Evolutionary conservation across 2,329 filamentous ascomycete genomes (phyloP), one percentile per base, ranked within the genome.

Genomic region (Ramularia endophylla): DNA sequence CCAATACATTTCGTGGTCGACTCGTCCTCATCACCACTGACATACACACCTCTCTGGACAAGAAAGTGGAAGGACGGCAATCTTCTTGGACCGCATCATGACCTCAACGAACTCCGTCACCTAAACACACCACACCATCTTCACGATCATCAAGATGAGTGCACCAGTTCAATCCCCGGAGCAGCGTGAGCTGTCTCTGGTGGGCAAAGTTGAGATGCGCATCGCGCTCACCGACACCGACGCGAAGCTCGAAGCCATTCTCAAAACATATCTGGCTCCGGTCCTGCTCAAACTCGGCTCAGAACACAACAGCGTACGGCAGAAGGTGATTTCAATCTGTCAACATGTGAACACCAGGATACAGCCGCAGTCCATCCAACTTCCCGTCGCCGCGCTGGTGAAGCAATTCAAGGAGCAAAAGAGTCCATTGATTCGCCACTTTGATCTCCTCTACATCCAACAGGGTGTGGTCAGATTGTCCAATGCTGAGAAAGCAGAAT

Each of bases 371-470:
- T 71, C 73, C 7, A 80, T 95, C 50, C 74, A 89, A 40, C 71
- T 98, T 5, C 92, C 92, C 0, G 88, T 97, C 9, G 76, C 79
- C n/a, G 79, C 81, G 12, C 73, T 98, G 13, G 65, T 97, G 40
- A 83, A 88, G 53, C 92, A 97, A 62, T 95, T 94, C 72, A 94
- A 94, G 63, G 78, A 85, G 16, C 79, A 78, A 27, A 50, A 80
- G 28, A 83, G 81, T 9, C 71, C 81, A 1, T 72, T 95, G 27
- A 79, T 98, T 50, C 83, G 87, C 49, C 86, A 94, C 60, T 85
- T 95, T 54, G 89, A 97, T 64, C 70, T 97, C 29, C 74, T 85
- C 13, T 95, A 94, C 60, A 84, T 95, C 27, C 86, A 94, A 57
- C 87, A 94, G 59, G 92, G 90, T 28, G 71, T 86, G 32, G 74